Percentiles rank a stretch among this genome's conserved stretches.
These are phyloP conservation scores for Yarrowia sp. DNA, from an alignment of 805 yeast species.

Conservation along the genomic window DNA sequence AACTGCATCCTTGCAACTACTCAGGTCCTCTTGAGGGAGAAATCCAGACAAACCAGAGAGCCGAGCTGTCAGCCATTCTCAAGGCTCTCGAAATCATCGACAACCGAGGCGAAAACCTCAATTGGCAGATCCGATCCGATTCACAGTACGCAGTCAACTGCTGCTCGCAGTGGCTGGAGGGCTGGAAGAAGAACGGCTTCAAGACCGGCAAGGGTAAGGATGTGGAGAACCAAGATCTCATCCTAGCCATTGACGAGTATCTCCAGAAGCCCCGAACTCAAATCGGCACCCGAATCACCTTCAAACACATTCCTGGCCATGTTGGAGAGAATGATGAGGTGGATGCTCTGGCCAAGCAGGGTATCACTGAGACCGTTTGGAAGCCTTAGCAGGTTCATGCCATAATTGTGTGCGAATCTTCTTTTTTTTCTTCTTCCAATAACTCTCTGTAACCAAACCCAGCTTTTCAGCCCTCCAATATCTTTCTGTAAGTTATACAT, in stretches of 20 bases:
- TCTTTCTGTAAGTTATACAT: background rate
- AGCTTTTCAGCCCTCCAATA: background rate
- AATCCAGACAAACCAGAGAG: slow-evolving; percentile 65
- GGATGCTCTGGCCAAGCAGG: background rate
- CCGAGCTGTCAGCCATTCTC: slow-evolving; percentile 47
- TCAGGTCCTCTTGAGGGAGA: background rate
- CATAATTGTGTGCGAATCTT: too few relatives aligned
- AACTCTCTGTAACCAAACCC: background rate
- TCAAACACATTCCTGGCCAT: slow-evolving; percentile 4
- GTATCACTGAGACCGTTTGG: background rate
- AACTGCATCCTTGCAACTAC: slow-evolving; percentile 17
- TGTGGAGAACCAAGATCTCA: slow-evolving; percentile 16
- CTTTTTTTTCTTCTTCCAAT: background rate
- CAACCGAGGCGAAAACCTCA: slow-evolving; percentile 56
- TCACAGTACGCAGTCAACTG: slow-evolving; percentile 66
- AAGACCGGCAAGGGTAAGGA: slow-evolving; percentile 15
- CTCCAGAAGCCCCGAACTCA: background rate
- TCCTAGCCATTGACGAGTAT: slow-evolving; percentile 12
- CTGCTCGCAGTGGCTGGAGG: slow-evolving; percentile 23
- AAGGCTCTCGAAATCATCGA: slow-evolving; percentile 21
- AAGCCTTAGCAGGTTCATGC: background rate
- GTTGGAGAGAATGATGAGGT: slow-evolving; percentile 10
- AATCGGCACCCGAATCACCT: slow-evolving; percentile 9
- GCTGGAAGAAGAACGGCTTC: slow-evolving; percentile 17
- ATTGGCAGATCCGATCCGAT: slow-evolving; percentile 75